These are phyloP conservation scores for Fusarium sp. DNA, from an alignment of 2,329 filamentous ascomycete species.

Conservation along the genomic window DNA sequence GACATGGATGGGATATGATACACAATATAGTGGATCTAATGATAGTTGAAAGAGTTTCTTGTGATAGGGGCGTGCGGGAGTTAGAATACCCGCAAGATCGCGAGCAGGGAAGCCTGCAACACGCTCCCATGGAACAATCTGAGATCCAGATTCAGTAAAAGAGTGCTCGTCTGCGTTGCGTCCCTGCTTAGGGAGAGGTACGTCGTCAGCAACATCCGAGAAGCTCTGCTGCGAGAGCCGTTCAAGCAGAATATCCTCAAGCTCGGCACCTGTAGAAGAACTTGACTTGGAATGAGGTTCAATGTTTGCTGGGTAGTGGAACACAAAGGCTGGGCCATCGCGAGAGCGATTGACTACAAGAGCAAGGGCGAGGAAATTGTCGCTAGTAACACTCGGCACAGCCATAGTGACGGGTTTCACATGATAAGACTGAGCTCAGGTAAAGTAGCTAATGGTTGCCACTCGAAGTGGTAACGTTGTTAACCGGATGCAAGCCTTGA, in stretches of 20 bases:
- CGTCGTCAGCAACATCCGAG: constrained; percentile 49
- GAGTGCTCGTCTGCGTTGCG: constrained; percentile 65
- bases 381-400: constrained; percentile 62
- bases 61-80: constrained; percentile 78
- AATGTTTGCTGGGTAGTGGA: constrained; percentile 81
- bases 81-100: constrained; percentile 82
- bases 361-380: constrained; percentile 74
- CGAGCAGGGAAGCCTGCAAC: constrained; percentile 79
- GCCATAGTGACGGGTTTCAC: constrained; percentile 37
- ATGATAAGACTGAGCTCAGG: constrained; percentile 24
- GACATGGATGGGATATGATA: constrained; percentile 86
- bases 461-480: not conserved
- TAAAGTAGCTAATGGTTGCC: not conserved
- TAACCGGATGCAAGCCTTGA: not conserved
- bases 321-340: constrained; percentile 83
- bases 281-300: constrained; percentile 49
- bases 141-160: constrained; percentile 63
- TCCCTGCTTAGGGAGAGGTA: constrained; percentile 55
- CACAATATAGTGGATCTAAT: constrained; percentile 80
- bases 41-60: constrained; percentile 85
- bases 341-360: constrained; percentile 78
- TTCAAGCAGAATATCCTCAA: constrained; percentile 63
- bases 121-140: constrained; percentile 74
- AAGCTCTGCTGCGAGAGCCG: constrained; percentile 53
- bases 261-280: constrained; percentile 49